Evolutionary conservation across 208 protist genomes (phyloP).

Genomic region (Pavlovales sp.): DNA sequence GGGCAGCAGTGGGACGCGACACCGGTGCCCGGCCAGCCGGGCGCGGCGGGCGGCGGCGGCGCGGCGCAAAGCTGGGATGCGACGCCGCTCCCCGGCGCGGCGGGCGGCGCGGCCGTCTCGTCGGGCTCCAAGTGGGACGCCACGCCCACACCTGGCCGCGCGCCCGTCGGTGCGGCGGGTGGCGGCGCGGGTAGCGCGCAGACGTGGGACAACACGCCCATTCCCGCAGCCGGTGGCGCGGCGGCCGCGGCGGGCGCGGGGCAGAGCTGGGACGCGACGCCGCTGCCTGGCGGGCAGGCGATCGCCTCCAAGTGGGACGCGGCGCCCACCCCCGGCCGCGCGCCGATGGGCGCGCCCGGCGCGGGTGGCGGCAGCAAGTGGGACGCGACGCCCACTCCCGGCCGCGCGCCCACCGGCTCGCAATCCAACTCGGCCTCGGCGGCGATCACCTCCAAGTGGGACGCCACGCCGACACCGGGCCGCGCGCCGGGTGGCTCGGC

Average conservation of each 20-base stretch:
- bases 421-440: neutral
- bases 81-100: slow-evolving; percentile 1
- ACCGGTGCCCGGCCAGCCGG: neutral
- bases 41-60: slow-evolving; percentile 1
- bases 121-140: neutral
- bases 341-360: neutral
- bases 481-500: neutral
- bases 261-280: slow-evolving; percentile 22
- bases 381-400: too few relatives aligned
- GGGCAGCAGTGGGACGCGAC: slow-evolving; percentile 13
- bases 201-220: neutral
- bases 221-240: neutral
- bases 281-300: neutral
- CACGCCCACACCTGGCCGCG: slow-evolving; percentile 1
- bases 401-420: too few relatives aligned
- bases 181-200: neutral
- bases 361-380: slow-evolving; percentile 1
- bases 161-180: neutral
- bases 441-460: neutral
- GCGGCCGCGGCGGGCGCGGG: neutral
- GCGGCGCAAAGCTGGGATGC: neutral
- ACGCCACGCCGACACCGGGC: slow-evolving; percentile 37
- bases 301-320: slow-evolving; percentile 22
- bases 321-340: slow-evolving; percentile 15
- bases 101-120: neutral